Evolutionary conservation across 2,329 filamentous ascomycete genomes (phyloP).

Genomic region (Celoporthe dispersa): DNA sequence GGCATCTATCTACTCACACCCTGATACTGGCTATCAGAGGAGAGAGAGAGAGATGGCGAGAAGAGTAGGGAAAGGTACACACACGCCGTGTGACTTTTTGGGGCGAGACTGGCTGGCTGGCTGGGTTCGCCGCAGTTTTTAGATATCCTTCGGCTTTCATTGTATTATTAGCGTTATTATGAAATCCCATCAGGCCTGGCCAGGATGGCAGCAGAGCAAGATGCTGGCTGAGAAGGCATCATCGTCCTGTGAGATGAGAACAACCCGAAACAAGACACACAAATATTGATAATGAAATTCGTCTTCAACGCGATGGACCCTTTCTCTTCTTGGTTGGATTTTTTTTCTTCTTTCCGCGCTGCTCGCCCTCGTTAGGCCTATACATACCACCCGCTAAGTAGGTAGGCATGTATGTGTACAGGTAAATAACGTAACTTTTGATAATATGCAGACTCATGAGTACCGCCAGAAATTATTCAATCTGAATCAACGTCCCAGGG

Average conservation of each 20-base stretch:
- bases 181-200: conserved; percentile 4
- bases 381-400: neutral
- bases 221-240: neutral
- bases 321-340: neutral
- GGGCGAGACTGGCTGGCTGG: neutral
- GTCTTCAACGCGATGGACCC: neutral
- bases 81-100: neutral
- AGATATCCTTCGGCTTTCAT: conserved; percentile 15
- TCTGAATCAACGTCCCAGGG: neutral
- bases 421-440: neutral
- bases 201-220: neutral
- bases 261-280: neutral
- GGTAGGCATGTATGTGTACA: neutral
- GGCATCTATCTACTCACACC: neutral
- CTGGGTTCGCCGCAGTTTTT: neutral
- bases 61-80: neutral
- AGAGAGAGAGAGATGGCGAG: neutral
- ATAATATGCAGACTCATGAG: neutral
- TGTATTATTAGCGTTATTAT: conserved; percentile 23
- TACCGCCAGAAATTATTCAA: neutral
- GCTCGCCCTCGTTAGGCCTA: neutral
- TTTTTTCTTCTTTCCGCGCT: neutral
- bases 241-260: conserved; percentile 1
- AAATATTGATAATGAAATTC: conserved; percentile 3
- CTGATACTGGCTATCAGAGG: conserved; percentile 24